These are phyloP conservation scores for Auxenochlorella pyrenoidosa DNA, from an alignment of 139 green algal genomes.

Conservation along the genomic window DNA sequence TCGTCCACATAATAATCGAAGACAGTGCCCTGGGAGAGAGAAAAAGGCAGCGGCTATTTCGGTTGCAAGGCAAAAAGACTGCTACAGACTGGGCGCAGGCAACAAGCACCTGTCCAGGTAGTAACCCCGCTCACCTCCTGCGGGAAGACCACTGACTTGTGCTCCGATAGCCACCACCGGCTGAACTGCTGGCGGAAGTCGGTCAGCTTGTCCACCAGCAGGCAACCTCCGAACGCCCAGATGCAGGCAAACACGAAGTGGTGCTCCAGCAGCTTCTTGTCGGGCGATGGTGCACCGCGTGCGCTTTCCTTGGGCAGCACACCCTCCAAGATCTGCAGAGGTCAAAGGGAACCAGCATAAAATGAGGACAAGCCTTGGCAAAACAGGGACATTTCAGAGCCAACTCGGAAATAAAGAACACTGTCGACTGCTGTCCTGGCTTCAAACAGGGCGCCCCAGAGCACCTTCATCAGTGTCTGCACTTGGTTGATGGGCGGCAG, in stretches of 20 bases:
- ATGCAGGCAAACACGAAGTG: constrained; percentile 94
- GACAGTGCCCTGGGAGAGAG: constrained; percentile 80
- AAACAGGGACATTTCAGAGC: background rate
- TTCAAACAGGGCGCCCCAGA: too few species aligned
- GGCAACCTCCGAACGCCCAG: constrained; percentile 92
- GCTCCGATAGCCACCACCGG: constrained; percentile 89
- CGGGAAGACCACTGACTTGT: constrained; percentile 69
- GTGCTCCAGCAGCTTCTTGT: constrained; percentile 91
- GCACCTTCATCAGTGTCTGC: constrained; percentile 73
- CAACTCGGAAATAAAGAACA: background rate
- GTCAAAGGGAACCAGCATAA: background rate
- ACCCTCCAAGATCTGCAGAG: constrained; percentile 88
- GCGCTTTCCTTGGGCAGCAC: constrained; percentile 80
- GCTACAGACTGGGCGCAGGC: too few species aligned
- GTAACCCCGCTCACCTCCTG: constrained; percentile 39
- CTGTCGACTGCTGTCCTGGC: background rate
- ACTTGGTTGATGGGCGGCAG: constrained; percentile 83
- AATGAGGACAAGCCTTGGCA: too few species aligned
- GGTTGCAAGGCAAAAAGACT: too few species aligned
- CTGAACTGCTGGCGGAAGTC: constrained; percentile 89
- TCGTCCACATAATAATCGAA: constrained; percentile 95
- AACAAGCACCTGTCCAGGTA: background rate
- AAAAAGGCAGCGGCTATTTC: too few species aligned
- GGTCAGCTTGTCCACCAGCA: constrained; percentile 83
- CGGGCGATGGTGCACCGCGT: constrained; percentile 64